Evolutionary conservation across 257 asterid genomes (phyloP), one percentile per base, ranked within the genome.

Genomic region (Capsicum rhomboideum): DNA sequence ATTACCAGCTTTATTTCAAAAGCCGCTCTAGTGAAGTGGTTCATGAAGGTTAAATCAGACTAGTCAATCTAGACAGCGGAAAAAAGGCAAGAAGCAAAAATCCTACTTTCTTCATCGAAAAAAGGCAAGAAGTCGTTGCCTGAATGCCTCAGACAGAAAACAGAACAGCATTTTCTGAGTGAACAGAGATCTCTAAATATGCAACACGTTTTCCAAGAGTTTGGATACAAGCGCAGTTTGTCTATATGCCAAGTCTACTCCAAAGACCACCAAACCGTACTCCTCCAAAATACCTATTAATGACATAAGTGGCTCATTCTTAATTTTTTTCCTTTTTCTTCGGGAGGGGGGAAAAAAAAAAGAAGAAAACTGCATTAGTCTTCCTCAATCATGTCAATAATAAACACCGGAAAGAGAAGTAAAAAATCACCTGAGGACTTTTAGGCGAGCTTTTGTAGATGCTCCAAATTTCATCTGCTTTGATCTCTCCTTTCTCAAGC

Each of bases 401-500:
- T 64, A 50, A 77, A 28, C 17, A 29, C 44, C 50, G 46, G 64
- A 21, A 64, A 84, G 72, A 37, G 55, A 46, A 80, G 85, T 42
- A 77, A 80, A 78, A 68, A 84, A 83, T 58, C 89, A 94, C 99
- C 97, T 93, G 98, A 85, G 95, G 92, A 83, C 89, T 82, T 83
- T 94, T 90, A 69, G 93, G 93, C 71, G 94, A 89, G 84, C 87
- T 78, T 55, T 90, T 88, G 89, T 90, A 96, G 88, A 94, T 89
- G 78, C 87, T 83, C 98, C 98, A 94, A 85, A 96, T 92, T 87
- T 96, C 93, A 83, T 92, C 96, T 8, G 98, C 96, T 87, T 89
- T 94, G 83, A 94, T 91, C 91, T 96, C 98, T 69, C 97, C 99
- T 79, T 90, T 89, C 85, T 91, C 97, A 29, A 96, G 97, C 84